phyloP scores from a whole-genome alignment of 352 stramenopile genomes.

The Hyaloperonospora brassicae region DNA sequence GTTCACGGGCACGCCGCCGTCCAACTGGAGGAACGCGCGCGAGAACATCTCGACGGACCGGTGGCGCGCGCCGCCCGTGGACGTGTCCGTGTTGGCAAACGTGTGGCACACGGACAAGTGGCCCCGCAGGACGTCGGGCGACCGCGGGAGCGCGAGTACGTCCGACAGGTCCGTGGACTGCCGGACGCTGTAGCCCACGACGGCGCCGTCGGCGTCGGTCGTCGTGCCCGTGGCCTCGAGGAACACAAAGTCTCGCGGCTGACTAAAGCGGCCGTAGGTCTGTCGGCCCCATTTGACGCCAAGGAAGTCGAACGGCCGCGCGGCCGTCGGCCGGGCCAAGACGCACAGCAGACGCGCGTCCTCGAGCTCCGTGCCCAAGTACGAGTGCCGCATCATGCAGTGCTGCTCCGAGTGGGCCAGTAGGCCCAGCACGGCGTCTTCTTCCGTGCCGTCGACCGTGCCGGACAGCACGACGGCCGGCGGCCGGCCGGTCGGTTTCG shows the following conservation, averaged over 20 bases:
- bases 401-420: constrained; percentile 34
- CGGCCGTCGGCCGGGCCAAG: constrained; percentile 20
- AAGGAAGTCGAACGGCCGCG: constrained; percentile 41
- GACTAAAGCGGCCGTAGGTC: constrained; percentile 31
- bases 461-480: constrained; percentile 33
- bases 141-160: constrained; percentile 25
- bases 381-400: constrained; percentile 36
- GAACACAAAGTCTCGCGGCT: constrained; percentile 40
- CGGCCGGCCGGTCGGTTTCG: constrained; percentile 22
- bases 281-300: constrained; percentile 40
- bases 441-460: constrained; percentile 31
- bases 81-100: constrained; percentile 20
- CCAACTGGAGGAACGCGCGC: constrained; percentile 28
- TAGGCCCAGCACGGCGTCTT: constrained; percentile 37
- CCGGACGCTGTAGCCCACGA: constrained; percentile 29
- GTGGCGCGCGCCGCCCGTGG: constrained; percentile 16
- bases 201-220: constrained; percentile 23
- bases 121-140: constrained; percentile 27
- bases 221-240: constrained; percentile 37
- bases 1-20: constrained; percentile 30
- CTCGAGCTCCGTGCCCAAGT: constrained; percentile 32
- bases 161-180: constrained; percentile 27
- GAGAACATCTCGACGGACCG: constrained; percentile 38
- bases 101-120: constrained; percentile 32
- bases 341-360: constrained; percentile 33